Percentiles rank a stretch among this genome's conserved stretches.
Evolutionary conservation across 805 yeast genomes (phyloP).

Genomic region (Wickerhamiella cacticola): DNA sequence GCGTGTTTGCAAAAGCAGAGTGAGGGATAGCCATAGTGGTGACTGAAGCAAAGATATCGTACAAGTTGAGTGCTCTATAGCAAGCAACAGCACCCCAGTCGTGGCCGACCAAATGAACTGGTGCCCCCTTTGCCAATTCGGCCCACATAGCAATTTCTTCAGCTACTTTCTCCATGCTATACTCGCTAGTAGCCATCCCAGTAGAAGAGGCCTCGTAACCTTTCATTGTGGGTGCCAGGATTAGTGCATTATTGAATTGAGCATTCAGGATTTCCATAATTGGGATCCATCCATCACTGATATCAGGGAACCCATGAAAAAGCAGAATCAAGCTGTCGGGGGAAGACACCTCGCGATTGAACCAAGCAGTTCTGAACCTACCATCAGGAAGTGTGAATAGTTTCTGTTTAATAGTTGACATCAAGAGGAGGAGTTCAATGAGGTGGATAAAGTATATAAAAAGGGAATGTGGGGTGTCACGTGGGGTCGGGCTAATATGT

Average conservation of each 20-base stretch:
- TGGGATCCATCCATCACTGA: conserved; percentile 19
- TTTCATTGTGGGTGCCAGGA: conserved; percentile 22
- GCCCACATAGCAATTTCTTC: conserved; percentile 17
- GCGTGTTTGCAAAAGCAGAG: conserved; percentile 13
- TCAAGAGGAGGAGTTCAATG: no score
- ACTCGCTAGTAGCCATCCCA: conserved; percentile 12
- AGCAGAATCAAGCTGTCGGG: conserved; percentile 16
- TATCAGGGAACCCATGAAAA: conserved; percentile 26
- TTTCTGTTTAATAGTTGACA: background rate
- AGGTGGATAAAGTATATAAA: no score
- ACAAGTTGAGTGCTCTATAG: conserved; percentile 17
- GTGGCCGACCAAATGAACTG: conserved; percentile 24
- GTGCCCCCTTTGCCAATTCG: conserved; percentile 15
- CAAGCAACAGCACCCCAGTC: conserved; percentile 26
- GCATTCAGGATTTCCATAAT: conserved; percentile 15
- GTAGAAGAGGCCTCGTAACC: conserved; percentile 24
- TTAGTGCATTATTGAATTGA: conserved; percentile 16
- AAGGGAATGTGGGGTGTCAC: no score
- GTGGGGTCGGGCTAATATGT: no score
- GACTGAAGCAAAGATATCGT: conserved; percentile 17
- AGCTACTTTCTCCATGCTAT: conserved; percentile 17
- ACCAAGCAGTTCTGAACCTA: background rate
- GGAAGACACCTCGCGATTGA: background rate
- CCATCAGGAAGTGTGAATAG: background rate
- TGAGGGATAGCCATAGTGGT: conserved; percentile 24